Evolutionary conservation across 192 early-diverging fungal species (phyloP).

Genomic region (Coemansia sp.): DNA sequence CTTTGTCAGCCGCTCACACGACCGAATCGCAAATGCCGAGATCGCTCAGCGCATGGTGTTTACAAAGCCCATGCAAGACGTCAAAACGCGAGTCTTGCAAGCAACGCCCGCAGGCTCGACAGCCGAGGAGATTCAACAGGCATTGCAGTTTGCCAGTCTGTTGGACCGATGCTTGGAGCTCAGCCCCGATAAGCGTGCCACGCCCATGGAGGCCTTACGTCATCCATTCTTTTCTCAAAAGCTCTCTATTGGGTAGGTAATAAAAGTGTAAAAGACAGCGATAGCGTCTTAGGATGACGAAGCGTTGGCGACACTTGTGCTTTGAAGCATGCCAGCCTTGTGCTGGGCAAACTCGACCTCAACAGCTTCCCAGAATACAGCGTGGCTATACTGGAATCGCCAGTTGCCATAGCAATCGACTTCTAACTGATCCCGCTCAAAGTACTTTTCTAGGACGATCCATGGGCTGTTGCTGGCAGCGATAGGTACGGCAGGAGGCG

Average conservation of each 20-base stretch:
- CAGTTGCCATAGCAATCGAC: slow-evolving; percentile 72
- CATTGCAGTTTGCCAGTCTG: slow-evolving; percentile 76
- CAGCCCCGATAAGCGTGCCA: slow-evolving; percentile 87
- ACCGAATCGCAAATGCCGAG: slow-evolving; percentile 66
- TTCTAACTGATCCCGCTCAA: slow-evolving; percentile 55
- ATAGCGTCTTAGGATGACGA: not conserved
- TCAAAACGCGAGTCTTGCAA: slow-evolving; percentile 66
- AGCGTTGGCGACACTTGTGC: not conserved
- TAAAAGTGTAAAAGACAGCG: not conserved
- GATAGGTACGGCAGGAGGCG: not conserved
- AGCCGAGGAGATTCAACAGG: slow-evolving; percentile 41
- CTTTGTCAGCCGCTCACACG: slow-evolving; percentile 37
- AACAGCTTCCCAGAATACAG: slow-evolving; percentile 65
- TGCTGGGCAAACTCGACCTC: slow-evolving; percentile 46
- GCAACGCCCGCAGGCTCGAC: slow-evolving; percentile 50
- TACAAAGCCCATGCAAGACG: slow-evolving; percentile 67
- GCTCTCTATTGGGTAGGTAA: not conserved
- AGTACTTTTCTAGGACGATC: slow-evolving; percentile 41
- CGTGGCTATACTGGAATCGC: slow-evolving; percentile 67
- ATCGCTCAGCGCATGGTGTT: slow-evolving; percentile 67
- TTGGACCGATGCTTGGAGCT: slow-evolving; percentile 82
- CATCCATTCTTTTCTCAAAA: slow-evolving; percentile 78
- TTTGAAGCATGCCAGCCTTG: slow-evolving; percentile 24
- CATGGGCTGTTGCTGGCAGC: slow-evolving; percentile 33
- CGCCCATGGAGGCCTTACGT: slow-evolving; percentile 78